These are phyloP conservation scores for Coix lacrymajobi DNA, from an alignment of 176 grass and related monocot genomes.

Conservation along the genomic window DNA sequence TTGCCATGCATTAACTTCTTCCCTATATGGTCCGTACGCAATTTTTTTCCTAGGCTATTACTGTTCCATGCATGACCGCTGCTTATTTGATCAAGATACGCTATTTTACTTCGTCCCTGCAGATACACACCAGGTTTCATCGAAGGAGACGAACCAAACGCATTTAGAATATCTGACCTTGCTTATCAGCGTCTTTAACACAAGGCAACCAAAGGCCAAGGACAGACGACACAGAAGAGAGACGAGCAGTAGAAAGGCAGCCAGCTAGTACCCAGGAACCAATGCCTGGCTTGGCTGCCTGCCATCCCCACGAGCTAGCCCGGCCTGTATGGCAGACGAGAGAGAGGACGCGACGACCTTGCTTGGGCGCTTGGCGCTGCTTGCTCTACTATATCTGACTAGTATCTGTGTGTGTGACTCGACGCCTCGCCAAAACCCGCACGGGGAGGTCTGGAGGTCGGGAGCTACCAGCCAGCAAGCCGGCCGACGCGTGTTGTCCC, in stretches of 20 bases:
- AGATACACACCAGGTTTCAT: background rate
- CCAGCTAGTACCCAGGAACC: conserved; percentile 24
- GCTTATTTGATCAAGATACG: background rate
- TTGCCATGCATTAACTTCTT: background rate
- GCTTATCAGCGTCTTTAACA: background rate
- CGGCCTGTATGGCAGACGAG: conserved; percentile 8
- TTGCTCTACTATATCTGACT: background rate
- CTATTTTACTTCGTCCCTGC: background rate
- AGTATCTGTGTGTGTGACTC: background rate
- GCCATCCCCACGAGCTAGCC: conserved; percentile 18
- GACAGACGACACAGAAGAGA: conserved; percentile 30
- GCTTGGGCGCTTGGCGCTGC: background rate
- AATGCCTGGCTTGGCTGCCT: conserved; percentile 10
- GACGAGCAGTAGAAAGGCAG: conserved; percentile 1
- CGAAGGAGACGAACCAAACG: background rate
- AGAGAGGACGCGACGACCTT: background rate
- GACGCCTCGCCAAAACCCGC: conserved; percentile 14
- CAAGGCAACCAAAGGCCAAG: conserved; percentile 17
- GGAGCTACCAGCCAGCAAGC: background rate
- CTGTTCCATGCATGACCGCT: background rate
- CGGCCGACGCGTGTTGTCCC: background rate
- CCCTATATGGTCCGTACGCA: no score
- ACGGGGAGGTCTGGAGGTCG: conserved; percentile 3
- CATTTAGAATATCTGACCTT: background rate
- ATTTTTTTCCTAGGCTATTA: background rate